Conservation (phyloP, 768 basidiomycete genomes). For the Rubroboletus satanas region DNA sequence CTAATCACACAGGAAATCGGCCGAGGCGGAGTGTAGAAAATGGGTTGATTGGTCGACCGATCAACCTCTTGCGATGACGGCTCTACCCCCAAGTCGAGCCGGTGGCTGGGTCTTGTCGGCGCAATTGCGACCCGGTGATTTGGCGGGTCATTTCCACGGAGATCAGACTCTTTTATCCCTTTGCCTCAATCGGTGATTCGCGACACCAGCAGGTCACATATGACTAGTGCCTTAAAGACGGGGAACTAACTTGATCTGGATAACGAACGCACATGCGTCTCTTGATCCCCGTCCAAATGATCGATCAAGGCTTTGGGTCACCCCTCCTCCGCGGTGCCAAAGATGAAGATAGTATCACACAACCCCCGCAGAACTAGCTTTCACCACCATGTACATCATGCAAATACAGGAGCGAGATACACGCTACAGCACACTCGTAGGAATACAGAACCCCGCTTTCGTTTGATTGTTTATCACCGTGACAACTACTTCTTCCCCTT, state of each 20-base stretch:
- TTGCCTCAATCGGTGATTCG: neutral
- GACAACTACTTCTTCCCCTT: constrained; percentile 12
- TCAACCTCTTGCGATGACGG: too few relatives aligned
- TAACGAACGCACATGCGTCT: neutral
- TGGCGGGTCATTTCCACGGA: constrained; percentile 11
- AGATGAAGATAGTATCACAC: neutral
- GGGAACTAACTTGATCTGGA: neutral
- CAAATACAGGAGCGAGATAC: neutral
- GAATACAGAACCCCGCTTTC: neutral
- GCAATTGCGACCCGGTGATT: neutral
- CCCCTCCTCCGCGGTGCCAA: constrained; percentile 6
- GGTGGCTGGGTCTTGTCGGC: neutral
- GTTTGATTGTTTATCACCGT: neutral
- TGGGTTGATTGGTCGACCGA: too few relatives aligned
- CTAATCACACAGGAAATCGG: too few relatives aligned
- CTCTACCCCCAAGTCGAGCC: neutral
- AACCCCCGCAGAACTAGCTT: neutral
- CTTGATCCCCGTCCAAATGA: neutral
- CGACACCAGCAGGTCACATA: neutral
- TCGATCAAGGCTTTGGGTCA: neutral
- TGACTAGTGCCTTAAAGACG: neutral
- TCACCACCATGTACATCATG: neutral
- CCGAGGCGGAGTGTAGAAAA: too few relatives aligned
- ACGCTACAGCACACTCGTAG: neutral
- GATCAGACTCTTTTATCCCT: neutral